phyloP scores from a whole-genome alignment of 2,329 filamentous ascomycete genomes.

The Pseudocercospora vitis region DNA sequence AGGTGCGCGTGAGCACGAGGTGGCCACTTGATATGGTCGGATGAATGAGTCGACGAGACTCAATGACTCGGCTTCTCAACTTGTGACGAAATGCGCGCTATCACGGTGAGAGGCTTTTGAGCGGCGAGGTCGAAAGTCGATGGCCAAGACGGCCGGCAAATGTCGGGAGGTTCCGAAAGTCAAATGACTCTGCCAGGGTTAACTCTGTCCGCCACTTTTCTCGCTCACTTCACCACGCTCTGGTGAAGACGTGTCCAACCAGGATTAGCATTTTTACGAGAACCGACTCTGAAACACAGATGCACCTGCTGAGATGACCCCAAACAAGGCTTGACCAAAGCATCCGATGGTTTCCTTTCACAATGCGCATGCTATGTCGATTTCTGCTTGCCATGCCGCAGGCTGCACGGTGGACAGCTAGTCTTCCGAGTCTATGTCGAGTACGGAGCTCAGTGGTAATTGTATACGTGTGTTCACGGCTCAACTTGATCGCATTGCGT shows the following conservation, averaged over 20 bases:
- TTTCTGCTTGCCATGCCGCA: too few species aligned
- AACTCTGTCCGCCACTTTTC: background rate
- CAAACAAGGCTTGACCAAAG: slow-evolving; percentile 1
- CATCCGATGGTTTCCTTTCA: background rate
- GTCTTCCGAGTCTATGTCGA: background rate
- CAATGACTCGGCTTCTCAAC: too few species aligned
- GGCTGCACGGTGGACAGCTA: background rate
- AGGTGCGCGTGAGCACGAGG: too few species aligned
- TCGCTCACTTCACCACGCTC: background rate
- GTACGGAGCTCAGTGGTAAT: too few species aligned
- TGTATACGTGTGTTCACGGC: background rate
- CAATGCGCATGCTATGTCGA: background rate
- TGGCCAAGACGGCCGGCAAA: too few species aligned
- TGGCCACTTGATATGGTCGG: too few species aligned
- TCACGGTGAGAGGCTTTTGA: too few species aligned
- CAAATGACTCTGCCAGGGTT: too few species aligned
- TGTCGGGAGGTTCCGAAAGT: too few species aligned
- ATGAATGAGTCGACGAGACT: too few species aligned
- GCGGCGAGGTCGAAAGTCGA: too few species aligned
- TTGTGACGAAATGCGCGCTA: background rate
- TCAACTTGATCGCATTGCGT: too few species aligned
- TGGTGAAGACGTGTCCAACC: background rate
- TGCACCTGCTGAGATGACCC: slow-evolving; percentile 15
- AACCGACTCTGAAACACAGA: slow-evolving; percentile 16
- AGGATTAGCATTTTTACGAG: background rate